A percentile compares a stretch with the other conserved stretches of the same genome.
Conservation (phyloP, 768 basidiomycete genomes). For the Rhodotorula graminis region DNA sequence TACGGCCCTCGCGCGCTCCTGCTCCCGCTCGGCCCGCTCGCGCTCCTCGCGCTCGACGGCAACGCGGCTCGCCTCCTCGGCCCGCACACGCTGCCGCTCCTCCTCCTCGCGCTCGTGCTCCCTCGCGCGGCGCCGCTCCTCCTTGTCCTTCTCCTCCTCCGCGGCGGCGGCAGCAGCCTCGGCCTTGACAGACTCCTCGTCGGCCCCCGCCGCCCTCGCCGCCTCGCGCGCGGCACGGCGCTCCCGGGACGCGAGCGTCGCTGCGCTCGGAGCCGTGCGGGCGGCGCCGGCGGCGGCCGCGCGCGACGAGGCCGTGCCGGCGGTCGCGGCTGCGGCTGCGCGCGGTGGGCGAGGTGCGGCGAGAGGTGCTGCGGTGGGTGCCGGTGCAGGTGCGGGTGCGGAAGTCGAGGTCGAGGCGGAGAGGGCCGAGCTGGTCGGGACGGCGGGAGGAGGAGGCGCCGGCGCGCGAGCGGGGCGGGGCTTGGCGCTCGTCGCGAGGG, state of each 20-base stretch:
- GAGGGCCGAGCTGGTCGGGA: no score
- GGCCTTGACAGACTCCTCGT: neutral
- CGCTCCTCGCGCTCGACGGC: neutral
- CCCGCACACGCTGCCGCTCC: neutral
- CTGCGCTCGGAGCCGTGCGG: neutral
- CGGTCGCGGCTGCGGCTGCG: neutral
- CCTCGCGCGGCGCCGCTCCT: no score
- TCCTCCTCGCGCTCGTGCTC: neutral
- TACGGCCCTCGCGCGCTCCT: constrained; percentile 2
- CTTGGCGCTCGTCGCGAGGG: neutral
- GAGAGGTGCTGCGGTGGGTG: neutral
- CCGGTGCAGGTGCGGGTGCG: neutral
- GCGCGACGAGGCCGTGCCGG: neutral
- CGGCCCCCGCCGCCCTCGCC: neutral
- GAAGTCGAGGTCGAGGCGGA: neutral
- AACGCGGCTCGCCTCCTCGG: neutral
- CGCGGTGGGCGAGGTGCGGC: neutral
- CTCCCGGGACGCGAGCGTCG: constrained; percentile 5
- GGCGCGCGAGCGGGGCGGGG: constrained; percentile 2
- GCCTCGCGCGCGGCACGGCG: constrained; percentile 1
- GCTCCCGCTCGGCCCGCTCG: neutral
- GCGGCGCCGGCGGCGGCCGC: neutral
- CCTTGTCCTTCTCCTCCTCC: neutral
- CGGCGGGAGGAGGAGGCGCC: neutral
- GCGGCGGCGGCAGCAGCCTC: constrained; percentile 1